Base-by-base conservation (phyloP, 257 asterid genomes). In the Solanum pennellii region DNA sequence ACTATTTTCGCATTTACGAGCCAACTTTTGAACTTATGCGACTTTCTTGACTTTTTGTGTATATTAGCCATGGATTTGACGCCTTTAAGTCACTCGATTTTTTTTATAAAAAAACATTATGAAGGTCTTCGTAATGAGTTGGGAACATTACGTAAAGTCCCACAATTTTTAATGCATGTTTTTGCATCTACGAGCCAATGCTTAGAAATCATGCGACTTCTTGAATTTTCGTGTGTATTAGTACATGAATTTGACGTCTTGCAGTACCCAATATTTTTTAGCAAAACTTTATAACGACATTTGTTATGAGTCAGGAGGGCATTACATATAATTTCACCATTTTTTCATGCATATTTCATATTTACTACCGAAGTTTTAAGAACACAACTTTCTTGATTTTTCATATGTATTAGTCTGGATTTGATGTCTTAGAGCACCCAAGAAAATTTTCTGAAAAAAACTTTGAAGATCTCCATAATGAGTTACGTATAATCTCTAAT, bases 391-490 rank as follows among this genome's bases (percentile, higher is more conserved):
- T 59, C 3, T 59, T 59, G 5, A 9, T 59, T 21, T 59, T 59
- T 59, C 3, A 0, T 0, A 21, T 59, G 27, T 59, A 21, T 59
- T 20, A 8, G 0, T 25, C 27, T 1, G 12, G 0, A 59, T 21
- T 9, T 3, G 12, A 0, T 59, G 13, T 0, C 60, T 3, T 18
- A 23, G 21, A 10, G 4, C 65, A 56, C 7, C n/a, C 23, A 0
- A 16, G 0, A 5, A 15, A 6, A 15, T 2, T 15, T 15, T 15
- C 60, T 49, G 6, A 52, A 44, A 14, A 5, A 56, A 56, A 7
- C 65, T 56, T 3, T 0, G 2, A 18, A 5, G 0, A 20, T 20
- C 1, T 59, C 1, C 6, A 0, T 8, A 59, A 59, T 8, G 3
- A 21, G 1, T 18, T 1, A 56, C 5, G 7, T 37, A 56, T 56